Evolutionary conservation across 257 asterid genomes (phyloP).

Genomic region (Solanum medicagineum): DNA sequence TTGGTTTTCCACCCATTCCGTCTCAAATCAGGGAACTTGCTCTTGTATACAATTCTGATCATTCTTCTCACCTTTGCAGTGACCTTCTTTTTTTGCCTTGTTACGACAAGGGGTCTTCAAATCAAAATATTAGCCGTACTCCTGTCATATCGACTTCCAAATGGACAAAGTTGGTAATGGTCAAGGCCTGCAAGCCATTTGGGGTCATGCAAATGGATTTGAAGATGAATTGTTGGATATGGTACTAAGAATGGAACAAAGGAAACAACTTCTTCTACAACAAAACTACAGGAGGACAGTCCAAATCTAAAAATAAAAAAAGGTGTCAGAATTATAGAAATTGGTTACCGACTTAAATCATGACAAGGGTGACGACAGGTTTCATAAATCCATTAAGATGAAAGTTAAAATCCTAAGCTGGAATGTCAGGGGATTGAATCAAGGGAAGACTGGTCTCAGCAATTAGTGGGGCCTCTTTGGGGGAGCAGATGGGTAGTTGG

Average conservation of each 20-base stretch:
- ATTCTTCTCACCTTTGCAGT: too few relatives aligned
- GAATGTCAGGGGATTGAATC: not conserved
- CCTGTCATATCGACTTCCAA: too few relatives aligned
- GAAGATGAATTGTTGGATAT: not conserved
- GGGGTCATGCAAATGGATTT: not conserved
- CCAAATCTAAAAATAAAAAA: too few relatives aligned
- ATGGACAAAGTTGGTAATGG: too few relatives aligned
- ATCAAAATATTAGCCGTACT: too few relatives aligned
- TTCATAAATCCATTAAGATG: not conserved
- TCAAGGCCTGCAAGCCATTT: too few relatives aligned
- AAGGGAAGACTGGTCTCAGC: not conserved
- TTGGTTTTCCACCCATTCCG: not conserved
- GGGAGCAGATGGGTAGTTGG: not conserved
- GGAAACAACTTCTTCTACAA: not conserved
- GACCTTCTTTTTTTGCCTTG: too few relatives aligned
- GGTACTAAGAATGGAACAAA: not conserved
- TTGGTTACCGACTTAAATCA: not conserved
- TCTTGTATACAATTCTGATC: too few relatives aligned
- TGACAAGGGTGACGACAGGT: not conserved
- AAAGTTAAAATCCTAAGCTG: not conserved
- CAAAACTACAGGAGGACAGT: not conserved
- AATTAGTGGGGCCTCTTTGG: not conserved
- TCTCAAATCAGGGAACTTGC: too few relatives aligned
- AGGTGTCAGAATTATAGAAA: not conserved
- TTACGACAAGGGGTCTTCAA: too few relatives aligned